These are phyloP conservation scores for Ganoderma lingzhi DNA, from an alignment of 1,284 basidiomycete genomes.

Conservation along the genomic window DNA sequence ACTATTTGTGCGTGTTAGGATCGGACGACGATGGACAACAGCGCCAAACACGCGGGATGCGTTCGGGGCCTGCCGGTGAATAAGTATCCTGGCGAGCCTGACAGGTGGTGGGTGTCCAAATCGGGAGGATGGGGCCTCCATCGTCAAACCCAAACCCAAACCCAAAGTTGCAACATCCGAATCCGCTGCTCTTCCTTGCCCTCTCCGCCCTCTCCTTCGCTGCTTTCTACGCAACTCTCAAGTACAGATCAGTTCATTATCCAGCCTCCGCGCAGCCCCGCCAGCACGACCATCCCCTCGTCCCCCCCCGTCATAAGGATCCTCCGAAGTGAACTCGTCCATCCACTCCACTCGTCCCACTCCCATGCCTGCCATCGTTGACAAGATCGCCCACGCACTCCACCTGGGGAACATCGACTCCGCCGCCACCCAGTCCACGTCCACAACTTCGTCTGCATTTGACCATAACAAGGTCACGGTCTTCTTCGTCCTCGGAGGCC, in stretches of 20 bases:
- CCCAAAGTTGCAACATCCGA: conserved; percentile 48
- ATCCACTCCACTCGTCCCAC: conserved; percentile 12
- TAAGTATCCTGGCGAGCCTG: too few species aligned
- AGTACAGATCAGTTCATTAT: conserved; percentile 60
- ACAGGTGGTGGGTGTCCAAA: not conserved
- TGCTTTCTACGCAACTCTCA: conserved; percentile 62
- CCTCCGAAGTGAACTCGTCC: conserved; percentile 8
- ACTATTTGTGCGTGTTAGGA: conserved; percentile 35
- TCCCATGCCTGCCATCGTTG: conserved; percentile 54
- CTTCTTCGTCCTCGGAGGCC: conserved; percentile 96
- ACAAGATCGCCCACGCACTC: conserved; percentile 58
- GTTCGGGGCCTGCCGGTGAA: not conserved
- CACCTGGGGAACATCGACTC: conserved; percentile 42
- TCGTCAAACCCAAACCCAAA: conserved; percentile 34
- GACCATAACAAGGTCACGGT: conserved; percentile 84
- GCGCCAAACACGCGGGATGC: not conserved
- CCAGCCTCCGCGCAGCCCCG: conserved; percentile 70
- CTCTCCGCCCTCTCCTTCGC: conserved; percentile 64
- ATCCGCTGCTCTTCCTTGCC: conserved; percentile 67
- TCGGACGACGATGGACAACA: conserved; percentile 9
- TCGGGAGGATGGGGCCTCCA: conserved; percentile 19
- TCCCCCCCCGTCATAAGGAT: conserved; percentile 64
- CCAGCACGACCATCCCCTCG: conserved; percentile 70
- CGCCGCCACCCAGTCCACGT: conserved; percentile 5
- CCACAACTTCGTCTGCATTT: conserved; percentile 60